Base-by-base conservation (phyloP, 2,329 filamentous ascomycete species). In the Raffaelea ambrosiae region DNA sequence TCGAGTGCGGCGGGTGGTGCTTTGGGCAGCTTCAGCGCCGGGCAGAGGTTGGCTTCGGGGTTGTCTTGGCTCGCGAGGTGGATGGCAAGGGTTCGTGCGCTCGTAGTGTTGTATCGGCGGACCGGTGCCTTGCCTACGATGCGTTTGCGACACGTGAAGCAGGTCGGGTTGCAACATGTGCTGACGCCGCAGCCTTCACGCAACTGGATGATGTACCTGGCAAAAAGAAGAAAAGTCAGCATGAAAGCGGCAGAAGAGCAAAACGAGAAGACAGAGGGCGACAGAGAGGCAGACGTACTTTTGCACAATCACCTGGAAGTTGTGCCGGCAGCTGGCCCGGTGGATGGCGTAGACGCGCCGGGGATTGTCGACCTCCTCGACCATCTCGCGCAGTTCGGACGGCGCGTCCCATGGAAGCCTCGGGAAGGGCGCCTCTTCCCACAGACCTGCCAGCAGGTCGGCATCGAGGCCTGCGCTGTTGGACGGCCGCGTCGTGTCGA, bases 51-150 rank as follows among this genome's bases (percentile, higher is more conserved):
- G 49, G 68, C 72, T 53, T 87, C 81, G 0, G 88, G 81, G 54
- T 93, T 80, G 57, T 90, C 85, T 59, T 88, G 82, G 58, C 84
- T 86, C 10, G 88, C 87, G 44, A 95, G 73, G 58, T 86, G 87
- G 48, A 87, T 78, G 13, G 89, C 89, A 29, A 95, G 67, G 2
- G 86, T 87, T 57, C 88, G 79, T 9, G 89, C 88, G 58, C 88
- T 95, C 41, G 88, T 80, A 20, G 84, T 76, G 49, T 84, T 95
- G 58, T 90, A 93, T 58, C 84, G 77, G 51, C 88, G 82, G 56
- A 88, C 77, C 3, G 88, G 88, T 1, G 76, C 76, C 53, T 79
- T 79, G 31, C 76, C 78, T 22, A 79, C 76, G 38, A 83, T 68
- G 54, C 85, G 77, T 63, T 77, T 84, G 48, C 86, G 81, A 61